phyloP scores from a whole-genome alignment of 306 rosid genomes.

The Prunus mira region DNA sequence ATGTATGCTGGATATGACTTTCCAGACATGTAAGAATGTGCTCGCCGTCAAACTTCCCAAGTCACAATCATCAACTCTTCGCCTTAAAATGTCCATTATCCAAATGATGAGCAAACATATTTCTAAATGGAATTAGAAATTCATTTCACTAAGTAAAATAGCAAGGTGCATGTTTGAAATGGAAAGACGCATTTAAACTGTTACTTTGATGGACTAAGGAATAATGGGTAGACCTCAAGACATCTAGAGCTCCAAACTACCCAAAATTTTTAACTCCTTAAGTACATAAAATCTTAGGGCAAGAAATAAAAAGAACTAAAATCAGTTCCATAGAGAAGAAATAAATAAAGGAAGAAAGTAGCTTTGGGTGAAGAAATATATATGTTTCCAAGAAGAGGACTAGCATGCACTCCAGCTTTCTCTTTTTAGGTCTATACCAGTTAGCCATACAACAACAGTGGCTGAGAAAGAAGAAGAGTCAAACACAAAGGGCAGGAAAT shows the following conservation, averaged over 20 bases:
- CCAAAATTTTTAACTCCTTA: background rate
- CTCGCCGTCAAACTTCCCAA: background rate
- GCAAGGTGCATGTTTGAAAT: conserved; percentile 2
- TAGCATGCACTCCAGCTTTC: background rate
- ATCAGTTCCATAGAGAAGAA: background rate
- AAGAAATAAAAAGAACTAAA: background rate
- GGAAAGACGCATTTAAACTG: background rate
- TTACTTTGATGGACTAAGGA: background rate
- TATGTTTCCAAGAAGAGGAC: background rate
- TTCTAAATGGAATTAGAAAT: background rate
- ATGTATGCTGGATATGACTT: background rate
- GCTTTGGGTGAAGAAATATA: background rate
- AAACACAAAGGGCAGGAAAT: background rate
- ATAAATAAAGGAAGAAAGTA: background rate
- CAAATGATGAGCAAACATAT: background rate
- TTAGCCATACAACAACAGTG: background rate
- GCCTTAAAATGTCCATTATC: background rate
- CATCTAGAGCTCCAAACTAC: background rate
- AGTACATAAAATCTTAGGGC: background rate
- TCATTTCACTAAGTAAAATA: background rate
- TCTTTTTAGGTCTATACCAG: background rate
- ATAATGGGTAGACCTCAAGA: background rate
- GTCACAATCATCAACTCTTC: background rate
- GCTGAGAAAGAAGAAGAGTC: background rate
- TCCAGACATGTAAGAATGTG: background rate